Evolutionary conservation across 192 early-diverging fungal species (phyloP), one percentile per base, ranked within the genome.

Genomic region (Pilaira anomala): DNA sequence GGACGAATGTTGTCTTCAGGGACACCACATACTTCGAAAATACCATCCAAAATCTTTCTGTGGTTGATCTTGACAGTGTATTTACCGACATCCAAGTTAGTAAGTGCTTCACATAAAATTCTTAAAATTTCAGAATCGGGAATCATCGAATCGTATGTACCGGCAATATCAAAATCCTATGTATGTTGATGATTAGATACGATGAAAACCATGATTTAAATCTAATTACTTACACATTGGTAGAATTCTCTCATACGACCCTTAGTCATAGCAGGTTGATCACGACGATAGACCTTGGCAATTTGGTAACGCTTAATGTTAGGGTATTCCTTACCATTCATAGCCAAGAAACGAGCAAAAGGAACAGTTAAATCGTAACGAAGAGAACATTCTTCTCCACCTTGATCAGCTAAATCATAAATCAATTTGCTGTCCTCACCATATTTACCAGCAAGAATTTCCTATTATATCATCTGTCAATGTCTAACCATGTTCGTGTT

Each of bases 381-480:
- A 24, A 99, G 76, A 7, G 96, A 95, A 63, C 92, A 97, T 68
- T 89, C 79, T 72, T 98, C 96, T 21, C 96, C 97, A 28, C 96
- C 97, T 69, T 99, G 97, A 74, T 99, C 96, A 66, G 90, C 82
- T 30, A 99, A 78, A 75, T 99, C 96, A 67, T 97, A 99, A 62
- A 99, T 99, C 63, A 99, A 82, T 74, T 99, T 99, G 73, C 88
- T 91, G 79, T 99, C 97, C 77, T 99, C 97, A 21, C 97, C 95
- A 63, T 99, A 99, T 70, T 99, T 99, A 60, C 96, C 96, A 13
- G 88, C 72, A 7, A 99, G 83, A 61, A 98, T 96, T 68, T 99
- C 97, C 73, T 67, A 21, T 62, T 24, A 33, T 53, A 26, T 2
- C 7, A 50, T 3, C 7, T 18, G 12, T 9, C 11, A 21, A n/a